phyloP scores from a whole-genome alignment of 352 stramenopile species.

The Phytophthora pinifolia region DNA sequence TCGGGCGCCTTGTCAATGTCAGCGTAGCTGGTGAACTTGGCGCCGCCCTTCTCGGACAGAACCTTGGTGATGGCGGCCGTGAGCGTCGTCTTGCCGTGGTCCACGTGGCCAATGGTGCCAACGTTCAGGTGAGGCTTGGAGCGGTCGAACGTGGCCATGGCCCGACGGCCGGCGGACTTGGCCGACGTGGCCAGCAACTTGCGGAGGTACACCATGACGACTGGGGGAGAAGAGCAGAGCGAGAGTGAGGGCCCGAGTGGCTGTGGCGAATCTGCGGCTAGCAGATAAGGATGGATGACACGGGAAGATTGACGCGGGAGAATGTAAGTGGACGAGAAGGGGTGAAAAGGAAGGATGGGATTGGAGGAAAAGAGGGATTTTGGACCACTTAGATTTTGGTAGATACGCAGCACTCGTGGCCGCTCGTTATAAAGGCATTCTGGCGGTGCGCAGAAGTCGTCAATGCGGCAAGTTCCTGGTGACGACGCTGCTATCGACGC shows the following conservation, averaged over 20 bases:
- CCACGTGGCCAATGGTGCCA: conserved; percentile 98
- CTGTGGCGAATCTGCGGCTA: conserved; percentile 11
- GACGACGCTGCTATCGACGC: too few species aligned
- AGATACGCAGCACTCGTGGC: too few species aligned
- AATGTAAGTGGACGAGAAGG: neutral
- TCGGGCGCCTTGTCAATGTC: conserved; percentile 97
- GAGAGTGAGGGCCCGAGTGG: conserved; percentile 11
- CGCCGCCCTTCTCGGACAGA: conserved; percentile 72
- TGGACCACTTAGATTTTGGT: too few species aligned
- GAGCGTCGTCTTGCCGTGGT: conserved; percentile 97
- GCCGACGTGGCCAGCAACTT: conserved; percentile 27
- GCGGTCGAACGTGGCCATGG: conserved; percentile 78
- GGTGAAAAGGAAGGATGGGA: neutral
- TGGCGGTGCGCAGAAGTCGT: too few species aligned
- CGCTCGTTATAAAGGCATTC: too few species aligned
- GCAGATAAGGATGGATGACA: conserved; percentile 15
- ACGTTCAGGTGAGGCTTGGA: conserved; percentile 97
- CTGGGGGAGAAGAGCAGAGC: conserved; percentile 1
- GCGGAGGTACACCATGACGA: conserved; percentile 31
- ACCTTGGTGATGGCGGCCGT: conserved; percentile 96
- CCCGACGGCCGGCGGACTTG: conserved; percentile 19
- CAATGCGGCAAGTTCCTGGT: too few species aligned
- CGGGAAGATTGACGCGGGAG: neutral
- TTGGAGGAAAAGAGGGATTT: neutral
- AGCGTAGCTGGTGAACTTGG: conserved; percentile 86